Evolutionary conservation across 306 rosid genomes (phyloP).

Genomic region (Comarum palustre): DNA sequence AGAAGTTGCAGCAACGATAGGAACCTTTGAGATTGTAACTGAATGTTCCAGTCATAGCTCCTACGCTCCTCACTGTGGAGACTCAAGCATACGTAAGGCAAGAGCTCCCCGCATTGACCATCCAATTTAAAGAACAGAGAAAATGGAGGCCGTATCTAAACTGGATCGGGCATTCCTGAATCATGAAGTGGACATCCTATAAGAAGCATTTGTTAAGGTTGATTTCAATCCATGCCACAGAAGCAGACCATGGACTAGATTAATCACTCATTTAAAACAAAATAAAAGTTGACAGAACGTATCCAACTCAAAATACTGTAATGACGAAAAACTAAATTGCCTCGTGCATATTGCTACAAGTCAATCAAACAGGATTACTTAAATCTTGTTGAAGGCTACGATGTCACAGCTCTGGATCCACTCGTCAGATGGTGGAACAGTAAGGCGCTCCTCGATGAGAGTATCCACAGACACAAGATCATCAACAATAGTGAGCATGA

Average conservation of each 20-base stretch:
- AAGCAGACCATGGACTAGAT: neutral
- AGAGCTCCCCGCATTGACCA: neutral
- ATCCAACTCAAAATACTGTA: neutral
- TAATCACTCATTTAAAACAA: neutral
- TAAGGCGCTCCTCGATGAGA: slow-evolving; percentile 71
- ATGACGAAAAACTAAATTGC: slow-evolving; percentile 10
- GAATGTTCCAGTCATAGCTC: slow-evolving; percentile 1
- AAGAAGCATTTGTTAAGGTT: neutral
- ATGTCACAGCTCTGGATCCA: slow-evolving; percentile 88
- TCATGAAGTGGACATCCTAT: neutral
- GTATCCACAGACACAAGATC: slow-evolving; percentile 81
- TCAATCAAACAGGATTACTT: slow-evolving; percentile 12
- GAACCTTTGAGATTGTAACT: neutral
- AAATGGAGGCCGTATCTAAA: neutral
- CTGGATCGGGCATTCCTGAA: neutral
- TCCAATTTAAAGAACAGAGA: neutral
- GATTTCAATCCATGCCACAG: neutral
- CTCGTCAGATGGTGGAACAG: slow-evolving; percentile 65
- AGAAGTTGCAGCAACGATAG: slow-evolving; percentile 8
- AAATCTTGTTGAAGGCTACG: slow-evolving; percentile 91
- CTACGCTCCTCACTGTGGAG: too few species aligned
- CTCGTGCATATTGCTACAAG: slow-evolving; percentile 7
- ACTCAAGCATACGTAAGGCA: neutral
- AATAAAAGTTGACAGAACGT: neutral
- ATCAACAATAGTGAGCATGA: slow-evolving; percentile 77